Conservation (phyloP, 495 filamentous ascomycete species). For the Chlorociboria aeruginascens region DNA sequence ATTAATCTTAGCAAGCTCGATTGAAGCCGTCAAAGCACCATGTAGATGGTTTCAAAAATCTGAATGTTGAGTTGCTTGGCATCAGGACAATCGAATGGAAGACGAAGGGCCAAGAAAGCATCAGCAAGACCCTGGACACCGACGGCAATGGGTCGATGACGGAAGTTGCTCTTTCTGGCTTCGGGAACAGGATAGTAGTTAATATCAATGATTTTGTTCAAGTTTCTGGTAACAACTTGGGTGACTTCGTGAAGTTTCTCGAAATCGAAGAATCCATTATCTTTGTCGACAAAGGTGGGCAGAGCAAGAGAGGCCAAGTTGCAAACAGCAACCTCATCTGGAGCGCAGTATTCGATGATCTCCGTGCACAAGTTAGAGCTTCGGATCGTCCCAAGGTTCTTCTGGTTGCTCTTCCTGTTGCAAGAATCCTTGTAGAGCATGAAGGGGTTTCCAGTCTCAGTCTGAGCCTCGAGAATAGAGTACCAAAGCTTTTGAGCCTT, state of each 20-base stretch:
- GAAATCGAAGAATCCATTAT: constrained; percentile 78
- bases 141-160: constrained; percentile 86
- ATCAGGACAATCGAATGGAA: constrained; percentile 93
- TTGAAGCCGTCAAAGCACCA: constrained; percentile 79
- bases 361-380: constrained; percentile 98
- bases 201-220: constrained; percentile 95
- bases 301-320: constrained; percentile 92
- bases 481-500: constrained; percentile 99
- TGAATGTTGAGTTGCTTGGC: constrained; percentile 90
- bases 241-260: constrained; percentile 87
- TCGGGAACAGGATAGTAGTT: constrained; percentile 95
- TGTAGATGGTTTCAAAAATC: constrained; percentile 99
- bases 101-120: constrained; percentile 90
- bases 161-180: constrained; percentile 88
- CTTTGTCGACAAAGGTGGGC: constrained; percentile 77
- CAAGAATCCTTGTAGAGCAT: constrained; percentile 99
- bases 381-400: constrained; percentile 95
- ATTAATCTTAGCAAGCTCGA: constrained; percentile 66
- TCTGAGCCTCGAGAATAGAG: constrained; percentile 92
- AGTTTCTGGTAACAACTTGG: constrained; percentile 77
- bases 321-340: constrained; percentile 97
- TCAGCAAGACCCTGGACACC: constrained; percentile 99
- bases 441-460: constrained; percentile 96
- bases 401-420: constrained; percentile 99
- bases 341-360: constrained; percentile 93